Evolutionary conservation across 495 filamentous ascomycete genomes (phyloP).

Genomic region (Coniosporium apollinis): DNA sequence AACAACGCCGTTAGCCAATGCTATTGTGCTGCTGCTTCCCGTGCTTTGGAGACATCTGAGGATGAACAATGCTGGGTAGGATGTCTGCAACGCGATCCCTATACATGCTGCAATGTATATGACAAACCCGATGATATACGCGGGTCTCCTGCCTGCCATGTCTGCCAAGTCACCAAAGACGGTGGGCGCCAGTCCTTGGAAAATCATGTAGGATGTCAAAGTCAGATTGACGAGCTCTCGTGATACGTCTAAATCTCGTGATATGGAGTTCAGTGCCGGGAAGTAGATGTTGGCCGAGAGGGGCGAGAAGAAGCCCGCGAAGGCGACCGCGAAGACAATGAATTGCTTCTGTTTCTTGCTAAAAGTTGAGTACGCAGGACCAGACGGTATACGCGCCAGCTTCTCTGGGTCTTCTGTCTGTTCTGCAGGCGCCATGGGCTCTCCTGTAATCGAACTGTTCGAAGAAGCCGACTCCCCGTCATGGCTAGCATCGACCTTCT

Average conservation of each 20-base stretch:
- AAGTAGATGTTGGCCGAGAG: slow-evolving; percentile 71
- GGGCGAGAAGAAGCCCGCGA: slow-evolving; percentile 51
- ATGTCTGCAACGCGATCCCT: slow-evolving; percentile 23
- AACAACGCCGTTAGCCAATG: slow-evolving; percentile 21
- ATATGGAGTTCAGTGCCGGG: slow-evolving; percentile 45
- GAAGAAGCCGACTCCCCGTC: no score
- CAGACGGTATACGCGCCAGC: neutral
- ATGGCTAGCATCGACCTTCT: neutral
- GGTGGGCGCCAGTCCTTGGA: slow-evolving; percentile 20
- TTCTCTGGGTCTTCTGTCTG: neutral
- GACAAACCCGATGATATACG: slow-evolving; percentile 23
- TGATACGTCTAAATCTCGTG: slow-evolving; percentile 37
- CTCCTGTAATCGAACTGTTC: no score
- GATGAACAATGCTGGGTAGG: slow-evolving; percentile 16
- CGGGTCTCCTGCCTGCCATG: slow-evolving; percentile 24
- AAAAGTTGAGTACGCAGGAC: slow-evolving; percentile 30
- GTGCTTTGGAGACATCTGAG: slow-evolving; percentile 17
- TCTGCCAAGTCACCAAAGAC: slow-evolving; percentile 27
- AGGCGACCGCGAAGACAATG: slow-evolving; percentile 49
- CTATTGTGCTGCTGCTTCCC: slow-evolving; percentile 18
- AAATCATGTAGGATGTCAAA: slow-evolving; percentile 19
- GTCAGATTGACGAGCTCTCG: slow-evolving; percentile 41
- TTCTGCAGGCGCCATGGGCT: neutral
- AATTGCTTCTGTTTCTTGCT: slow-evolving; percentile 36
- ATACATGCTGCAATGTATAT: slow-evolving; percentile 26